A percentile compares a stretch with the other conserved stretches of the same genome.
phyloP scores from a whole-genome alignment of 306 rosid genomes.

The Castanospermum australe region DNA sequence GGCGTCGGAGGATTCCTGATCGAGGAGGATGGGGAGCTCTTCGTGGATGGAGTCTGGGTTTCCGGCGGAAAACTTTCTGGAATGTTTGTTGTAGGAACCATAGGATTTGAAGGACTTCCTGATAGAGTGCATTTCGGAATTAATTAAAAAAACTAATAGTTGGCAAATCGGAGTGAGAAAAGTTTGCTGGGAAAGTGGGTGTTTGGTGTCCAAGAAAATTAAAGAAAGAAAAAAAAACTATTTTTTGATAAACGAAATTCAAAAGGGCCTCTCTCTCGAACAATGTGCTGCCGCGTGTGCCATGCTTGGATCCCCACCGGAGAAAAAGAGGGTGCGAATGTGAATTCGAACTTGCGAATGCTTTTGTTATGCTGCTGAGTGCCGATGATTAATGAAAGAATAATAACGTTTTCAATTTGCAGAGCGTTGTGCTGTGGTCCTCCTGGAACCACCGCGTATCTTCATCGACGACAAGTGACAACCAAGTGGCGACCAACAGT shows the following conservation, averaged over 20 bases:
- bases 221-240: too few species aligned
- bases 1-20: slow-evolving; percentile 29
- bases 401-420: too few species aligned
- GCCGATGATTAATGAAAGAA: too few species aligned
- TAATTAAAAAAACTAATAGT: too few species aligned
- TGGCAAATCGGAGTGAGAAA: not conserved
- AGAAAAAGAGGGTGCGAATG: too few species aligned
- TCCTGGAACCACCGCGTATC: not conserved
- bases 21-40: slow-evolving; percentile 53
- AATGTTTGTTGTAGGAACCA: slow-evolving; percentile 38
- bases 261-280: not conserved
- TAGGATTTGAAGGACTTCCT: slow-evolving; percentile 61
- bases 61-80: slow-evolving; percentile 36
- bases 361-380: too few species aligned
- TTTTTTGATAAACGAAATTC: too few species aligned
- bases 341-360: too few species aligned
- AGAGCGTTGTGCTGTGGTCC: not conserved
- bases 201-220: not conserved
- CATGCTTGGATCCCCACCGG: too few species aligned
- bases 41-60: slow-evolving; percentile 29
- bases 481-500: too few species aligned
- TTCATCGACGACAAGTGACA: too few species aligned
- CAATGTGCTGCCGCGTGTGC: slow-evolving; percentile 44
- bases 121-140: slow-evolving; percentile 78
- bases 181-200: not conserved